Conservation (phyloP, 352 stramenopile species). For the Pythium phragmitis region DNA sequence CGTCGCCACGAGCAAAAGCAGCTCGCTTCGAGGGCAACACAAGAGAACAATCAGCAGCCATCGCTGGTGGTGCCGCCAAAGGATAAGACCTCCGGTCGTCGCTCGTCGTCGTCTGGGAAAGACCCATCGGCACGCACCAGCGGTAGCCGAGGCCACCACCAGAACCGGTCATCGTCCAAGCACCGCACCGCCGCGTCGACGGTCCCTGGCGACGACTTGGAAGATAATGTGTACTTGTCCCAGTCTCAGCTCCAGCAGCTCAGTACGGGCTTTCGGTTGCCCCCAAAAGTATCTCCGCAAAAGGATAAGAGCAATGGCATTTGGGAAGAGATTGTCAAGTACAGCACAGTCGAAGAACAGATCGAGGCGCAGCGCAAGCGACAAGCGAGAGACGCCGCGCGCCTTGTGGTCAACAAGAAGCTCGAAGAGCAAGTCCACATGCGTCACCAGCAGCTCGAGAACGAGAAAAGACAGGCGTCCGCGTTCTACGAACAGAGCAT, state of each 20-base stretch:
- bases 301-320: conserved; percentile 80
- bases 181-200: conserved; percentile 10
- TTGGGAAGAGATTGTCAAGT: conserved; percentile 86
- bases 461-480: conserved; percentile 42
- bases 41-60: conserved; percentile 1
- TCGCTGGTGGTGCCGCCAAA: not conserved
- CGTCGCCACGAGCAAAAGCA: conserved; percentile 39
- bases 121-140: conserved; percentile 23
- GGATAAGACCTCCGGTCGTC: conserved; percentile 22
- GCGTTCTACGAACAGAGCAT: conserved; percentile 57
- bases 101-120: conserved; percentile 27
- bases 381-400: conserved; percentile 30
- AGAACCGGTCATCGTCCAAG: conserved; percentile 18
- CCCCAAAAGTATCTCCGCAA: conserved; percentile 60
- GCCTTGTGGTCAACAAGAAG: conserved; percentile 38
- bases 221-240: conserved; percentile 65
- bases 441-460: conserved; percentile 35
- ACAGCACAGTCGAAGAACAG: conserved; percentile 65
- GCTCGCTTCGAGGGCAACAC: not conserved
- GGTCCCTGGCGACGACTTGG: conserved; percentile 6
- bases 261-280: conserved; percentile 61
- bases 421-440: conserved; percentile 55
- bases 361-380: conserved; percentile 48
- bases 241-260: conserved; percentile 71
- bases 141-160: conserved; percentile 10